A percentile compares a stretch with the other conserved stretches of the same genome.
Conservation (phyloP, 164 flowering plant species). For the Liquidambar formosana region DNA sequence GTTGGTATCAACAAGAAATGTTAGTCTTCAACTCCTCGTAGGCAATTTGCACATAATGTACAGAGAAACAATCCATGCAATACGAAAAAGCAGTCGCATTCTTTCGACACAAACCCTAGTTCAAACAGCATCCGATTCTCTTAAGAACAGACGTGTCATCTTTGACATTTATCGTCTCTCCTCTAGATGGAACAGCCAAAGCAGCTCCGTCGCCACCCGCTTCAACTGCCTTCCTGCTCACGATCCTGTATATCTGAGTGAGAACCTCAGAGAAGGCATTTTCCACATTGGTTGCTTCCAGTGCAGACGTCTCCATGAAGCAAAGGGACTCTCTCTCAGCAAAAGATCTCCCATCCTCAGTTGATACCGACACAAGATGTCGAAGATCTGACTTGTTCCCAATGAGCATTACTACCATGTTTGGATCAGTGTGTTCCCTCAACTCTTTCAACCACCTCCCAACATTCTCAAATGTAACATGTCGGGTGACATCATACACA, state of each 20-base stretch:
- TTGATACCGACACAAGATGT: constrained; percentile 37
- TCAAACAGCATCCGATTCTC: constrained; percentile 41
- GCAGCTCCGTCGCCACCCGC: constrained; percentile 20
- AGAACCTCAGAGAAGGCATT: constrained; percentile 38
- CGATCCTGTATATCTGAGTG: constrained; percentile 32
- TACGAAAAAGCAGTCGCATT: neutral
- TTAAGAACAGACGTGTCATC: constrained; percentile 31
- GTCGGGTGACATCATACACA: constrained; percentile 40
- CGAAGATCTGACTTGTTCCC: constrained; percentile 44
- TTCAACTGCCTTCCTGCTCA: constrained; percentile 37
- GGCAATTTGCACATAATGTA: neutral
- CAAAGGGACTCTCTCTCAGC: constrained; percentile 37
- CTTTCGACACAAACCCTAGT: constrained; percentile 7
- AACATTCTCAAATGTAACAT: constrained; percentile 32
- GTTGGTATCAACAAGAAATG: neutral
- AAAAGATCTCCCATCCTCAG: constrained; percentile 32
- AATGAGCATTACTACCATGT: constrained; percentile 44
- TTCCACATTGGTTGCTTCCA: constrained; percentile 42
- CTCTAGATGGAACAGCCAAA: constrained; percentile 26
- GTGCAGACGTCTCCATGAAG: constrained; percentile 46
- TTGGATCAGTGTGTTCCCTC: constrained; percentile 42
- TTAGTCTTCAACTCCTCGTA: neutral
- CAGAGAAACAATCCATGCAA: neutral
- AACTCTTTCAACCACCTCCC: constrained; percentile 44
- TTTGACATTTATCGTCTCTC: constrained; percentile 36